Conservation (phyloP, 495 filamentous ascomycete species). For the Aspergillus diversus region DNA sequence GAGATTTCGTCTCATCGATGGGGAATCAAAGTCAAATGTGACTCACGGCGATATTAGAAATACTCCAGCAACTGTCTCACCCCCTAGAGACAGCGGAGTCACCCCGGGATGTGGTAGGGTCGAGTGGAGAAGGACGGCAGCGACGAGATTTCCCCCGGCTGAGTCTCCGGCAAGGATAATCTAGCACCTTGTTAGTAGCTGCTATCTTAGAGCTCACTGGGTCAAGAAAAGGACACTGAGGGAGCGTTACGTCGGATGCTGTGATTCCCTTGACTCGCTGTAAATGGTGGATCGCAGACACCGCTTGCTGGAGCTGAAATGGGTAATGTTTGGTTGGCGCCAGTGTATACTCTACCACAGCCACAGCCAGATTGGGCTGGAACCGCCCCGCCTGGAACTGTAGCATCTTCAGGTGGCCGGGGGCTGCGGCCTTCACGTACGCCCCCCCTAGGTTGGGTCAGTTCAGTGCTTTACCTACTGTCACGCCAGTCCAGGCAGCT, state of each 20-base stretch:
- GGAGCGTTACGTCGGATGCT: background rate
- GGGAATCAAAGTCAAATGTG: background rate
- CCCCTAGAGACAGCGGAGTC: background rate
- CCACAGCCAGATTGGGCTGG: background rate
- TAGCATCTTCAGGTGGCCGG: background rate
- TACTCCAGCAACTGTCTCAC: background rate
- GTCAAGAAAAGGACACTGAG: background rate
- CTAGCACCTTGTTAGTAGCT: background rate
- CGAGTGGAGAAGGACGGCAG: background rate
- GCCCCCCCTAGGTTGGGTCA: background rate
- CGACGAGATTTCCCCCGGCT: background rate
- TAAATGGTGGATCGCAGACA: background rate
- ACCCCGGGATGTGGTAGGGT: background rate
- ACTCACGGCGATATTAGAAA: background rate
- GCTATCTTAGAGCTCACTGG: background rate
- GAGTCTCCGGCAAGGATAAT: background rate
- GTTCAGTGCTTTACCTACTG: background rate
- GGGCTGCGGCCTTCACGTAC: background rate
- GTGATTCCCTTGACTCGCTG: background rate
- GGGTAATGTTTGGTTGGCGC: background rate
- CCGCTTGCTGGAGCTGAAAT: background rate
- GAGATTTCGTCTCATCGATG: background rate
- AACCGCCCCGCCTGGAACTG: background rate
- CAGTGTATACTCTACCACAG: background rate
- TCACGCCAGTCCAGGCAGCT: background rate